phyloP scores from a whole-genome alignment of 805 yeast genomes.

The Teunomyces barrocoloradensis region DNA sequence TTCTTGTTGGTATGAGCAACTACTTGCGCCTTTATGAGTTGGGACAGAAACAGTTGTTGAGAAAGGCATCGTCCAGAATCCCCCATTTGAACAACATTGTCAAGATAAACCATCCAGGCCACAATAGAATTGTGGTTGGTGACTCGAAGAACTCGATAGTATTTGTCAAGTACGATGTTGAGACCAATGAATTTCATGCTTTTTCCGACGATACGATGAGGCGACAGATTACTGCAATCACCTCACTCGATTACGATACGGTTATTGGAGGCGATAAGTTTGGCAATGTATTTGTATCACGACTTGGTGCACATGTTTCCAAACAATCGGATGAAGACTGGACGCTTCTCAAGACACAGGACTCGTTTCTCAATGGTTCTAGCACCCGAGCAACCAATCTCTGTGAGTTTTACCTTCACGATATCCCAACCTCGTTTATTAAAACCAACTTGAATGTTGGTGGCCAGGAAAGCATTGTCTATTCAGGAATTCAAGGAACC shows the following conservation, averaged over 20 bases:
- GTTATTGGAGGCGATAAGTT: conserved; percentile 83
- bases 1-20: conserved; percentile 58
- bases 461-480: conserved; percentile 65
- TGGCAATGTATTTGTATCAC: conserved; percentile 71
- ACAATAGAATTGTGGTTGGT: conserved; percentile 59
- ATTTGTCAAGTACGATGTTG: conserved; percentile 50
- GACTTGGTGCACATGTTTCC: conserved; percentile 55
- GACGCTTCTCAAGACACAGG: conserved; percentile 28
- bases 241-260: conserved; percentile 70
- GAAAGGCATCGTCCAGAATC: conserved; percentile 54
- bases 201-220: conserved; percentile 68
- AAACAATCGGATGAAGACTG: conserved; percentile 51
- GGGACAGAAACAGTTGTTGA: conserved; percentile 76
- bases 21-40: conserved; percentile 61
- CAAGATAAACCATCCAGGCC: conserved; percentile 51
- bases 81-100: conserved; percentile 48
- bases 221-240: conserved; percentile 62
- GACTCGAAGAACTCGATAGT: conserved; percentile 70
- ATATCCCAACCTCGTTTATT: conserved; percentile 62
- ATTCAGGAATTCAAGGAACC: conserved; percentile 79
- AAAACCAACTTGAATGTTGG: conserved; percentile 55
- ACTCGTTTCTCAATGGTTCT: conserved; percentile 45
- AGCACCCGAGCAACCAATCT: conserved; percentile 48
- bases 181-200: conserved; percentile 51
- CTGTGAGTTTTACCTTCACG: conserved; percentile 66